Evolutionary conservation across 2,329 filamentous ascomycete genomes (phyloP), one percentile per base, ranked within the genome.

Genomic region (Exophiala bonariae): DNA sequence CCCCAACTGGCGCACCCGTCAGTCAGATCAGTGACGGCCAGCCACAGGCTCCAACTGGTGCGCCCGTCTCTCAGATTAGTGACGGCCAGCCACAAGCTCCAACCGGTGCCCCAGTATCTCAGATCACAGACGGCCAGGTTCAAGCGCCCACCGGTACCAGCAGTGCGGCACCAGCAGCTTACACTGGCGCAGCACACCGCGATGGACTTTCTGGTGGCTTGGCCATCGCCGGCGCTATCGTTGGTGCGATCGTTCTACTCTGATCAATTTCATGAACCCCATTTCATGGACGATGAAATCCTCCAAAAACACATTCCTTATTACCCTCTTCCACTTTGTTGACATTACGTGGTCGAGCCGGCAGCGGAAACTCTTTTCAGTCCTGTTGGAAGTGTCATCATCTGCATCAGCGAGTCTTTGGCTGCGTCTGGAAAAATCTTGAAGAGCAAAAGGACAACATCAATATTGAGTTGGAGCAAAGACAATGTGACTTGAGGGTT

Each of bases 71-170:
- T 33, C 61, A 65, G 41, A 59, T 62, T 41, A 17, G 45, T 26
- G 60, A 67, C 54, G 64, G 64, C n/a, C 62, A 66, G 41, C 42
- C 59, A 40, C 58, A 63, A 45, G 49, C 49, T 13, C 77, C 79
- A 4, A 70, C 77, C 20, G 28, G 19, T 19, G 35, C 44, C 7
- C 14, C 44, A 10, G 47, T 47, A n/a, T 23, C 34, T 43, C 70
- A 76, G 62, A 67, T 67, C 56, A 64, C 65, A 3, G 75, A 78
- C 49, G 75, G 74, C 30, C 74, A 78, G 61, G 62, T 75, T 54
- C 71, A 76, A 59, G 68, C 2, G 8, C 17, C 32, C 20, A 20
- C 30, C 14, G 34, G 17, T 9, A 23, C 33, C 19, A 45, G 67
- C 74, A 10, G 77, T 78, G 49, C 38, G 9, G 39, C 50, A 3